Evolutionary conservation across 2,329 filamentous ascomycete genomes (phyloP).

Genomic region (Acephala macrosclerotiorum): DNA sequence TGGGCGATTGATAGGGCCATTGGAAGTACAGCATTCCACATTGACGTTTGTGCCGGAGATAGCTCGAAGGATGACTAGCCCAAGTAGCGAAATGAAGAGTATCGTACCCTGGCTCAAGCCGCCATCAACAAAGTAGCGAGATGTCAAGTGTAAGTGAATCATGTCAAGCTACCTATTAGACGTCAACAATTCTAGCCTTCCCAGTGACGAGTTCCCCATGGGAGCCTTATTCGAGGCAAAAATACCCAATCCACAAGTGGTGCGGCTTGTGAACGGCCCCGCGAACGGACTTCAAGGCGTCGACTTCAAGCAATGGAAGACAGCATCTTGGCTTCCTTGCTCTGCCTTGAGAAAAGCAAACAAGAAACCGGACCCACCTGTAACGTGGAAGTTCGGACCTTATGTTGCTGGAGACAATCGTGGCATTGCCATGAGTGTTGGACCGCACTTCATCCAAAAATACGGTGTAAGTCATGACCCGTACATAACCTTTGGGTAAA

Average conservation of each 20-base stretch:
- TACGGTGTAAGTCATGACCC: constrained; percentile 13
- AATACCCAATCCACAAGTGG: constrained; percentile 17
- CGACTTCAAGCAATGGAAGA: constrained; percentile 20
- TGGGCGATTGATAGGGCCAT: constrained; percentile 25
- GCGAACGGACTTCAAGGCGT: constrained; percentile 28
- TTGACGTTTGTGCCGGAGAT: neutral
- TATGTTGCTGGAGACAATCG: constrained; percentile 6
- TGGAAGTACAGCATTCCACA: neutral
- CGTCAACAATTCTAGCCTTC: constrained; percentile 7
- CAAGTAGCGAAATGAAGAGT: neutral
- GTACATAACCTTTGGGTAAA: neutral
- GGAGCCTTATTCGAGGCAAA: neutral
- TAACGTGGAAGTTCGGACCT: constrained; percentile 16
- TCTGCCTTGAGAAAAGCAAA: constrained; percentile 12
- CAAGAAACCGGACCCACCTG: neutral
- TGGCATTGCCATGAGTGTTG: neutral
- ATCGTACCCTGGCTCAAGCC: constrained; percentile 14
- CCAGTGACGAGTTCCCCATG: neutral
- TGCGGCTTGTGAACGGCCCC: constrained; percentile 25
- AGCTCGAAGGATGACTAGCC: neutral
- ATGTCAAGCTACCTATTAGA: neutral
- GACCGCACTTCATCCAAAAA: constrained; percentile 17
- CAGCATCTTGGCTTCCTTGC: constrained; percentile 13
- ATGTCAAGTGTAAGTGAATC: neutral
- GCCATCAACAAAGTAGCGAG: constrained; percentile 10